Evolutionary conservation across 1,139 yeast species (phyloP).

Genomic region (Candida sanyaensis): DNA sequence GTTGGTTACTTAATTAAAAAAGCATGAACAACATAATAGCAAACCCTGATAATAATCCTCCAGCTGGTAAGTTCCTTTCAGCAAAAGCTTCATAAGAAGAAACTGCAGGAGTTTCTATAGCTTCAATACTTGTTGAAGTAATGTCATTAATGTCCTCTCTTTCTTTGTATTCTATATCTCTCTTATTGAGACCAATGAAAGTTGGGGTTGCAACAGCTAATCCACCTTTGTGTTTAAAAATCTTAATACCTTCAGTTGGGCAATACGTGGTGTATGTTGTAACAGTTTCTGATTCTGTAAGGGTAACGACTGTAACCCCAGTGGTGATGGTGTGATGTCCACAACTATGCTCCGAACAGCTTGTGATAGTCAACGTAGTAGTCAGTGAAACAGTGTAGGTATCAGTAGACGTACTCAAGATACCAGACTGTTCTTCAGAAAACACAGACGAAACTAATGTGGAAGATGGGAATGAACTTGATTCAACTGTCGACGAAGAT

Average conservation of each 20-base stretch:
- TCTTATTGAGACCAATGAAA: not conserved
- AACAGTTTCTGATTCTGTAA: slow-evolving; percentile 4
- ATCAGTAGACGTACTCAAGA: not conserved
- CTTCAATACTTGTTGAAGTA: not conserved
- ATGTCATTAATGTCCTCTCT: not conserved
- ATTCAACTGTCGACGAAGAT: not conserved
- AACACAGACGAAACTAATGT: not conserved
- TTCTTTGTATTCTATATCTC: not conserved
- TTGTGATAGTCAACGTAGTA: slow-evolving; percentile 6
- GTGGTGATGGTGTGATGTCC: slow-evolving; percentile 5
- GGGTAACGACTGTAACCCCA: slow-evolving; percentile 8
- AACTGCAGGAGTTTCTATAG: not conserved
- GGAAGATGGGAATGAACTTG: not conserved
- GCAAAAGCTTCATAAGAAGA: not conserved
- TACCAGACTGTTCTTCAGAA: not conserved
- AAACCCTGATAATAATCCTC: not conserved
- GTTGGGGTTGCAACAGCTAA: not conserved
- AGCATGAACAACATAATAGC: not conserved
- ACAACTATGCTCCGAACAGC: slow-evolving; percentile 4
- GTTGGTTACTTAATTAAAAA: not conserved
- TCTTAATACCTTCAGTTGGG: slow-evolving; percentile 5
- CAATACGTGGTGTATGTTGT: slow-evolving; percentile 11
- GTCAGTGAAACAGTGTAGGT: slow-evolving; percentile 4
- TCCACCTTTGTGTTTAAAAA: not conserved
- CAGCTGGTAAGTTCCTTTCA: not conserved